Evolutionary conservation across 331 rosid genomes (phyloP), one percentile per base, ranked within the genome.

Genomic region (Stylosanthes scabra): DNA sequence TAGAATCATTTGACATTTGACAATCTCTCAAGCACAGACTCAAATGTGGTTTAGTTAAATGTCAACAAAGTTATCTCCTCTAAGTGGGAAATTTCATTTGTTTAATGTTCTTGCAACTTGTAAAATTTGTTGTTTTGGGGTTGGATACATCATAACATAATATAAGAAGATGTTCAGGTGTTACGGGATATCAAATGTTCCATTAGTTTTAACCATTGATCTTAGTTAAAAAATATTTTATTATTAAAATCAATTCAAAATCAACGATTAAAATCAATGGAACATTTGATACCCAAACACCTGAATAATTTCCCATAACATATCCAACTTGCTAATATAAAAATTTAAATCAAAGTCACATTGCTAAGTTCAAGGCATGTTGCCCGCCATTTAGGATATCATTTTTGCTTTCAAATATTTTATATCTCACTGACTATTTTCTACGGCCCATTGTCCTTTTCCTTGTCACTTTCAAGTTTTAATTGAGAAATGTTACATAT

Each of bases 1-100:
- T 34, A 45, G 70, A 66, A 80, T 63, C 1, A 80, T 80, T 59
- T 12, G 62, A 20, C 20, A 70, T 54, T 69, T 69, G 84, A 74
- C 63, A 63, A 69, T 55, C 34, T 46, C 56, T 64, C 20, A 27
- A 57, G 69, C 45, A 10, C 52, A 70, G 25, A 20, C 39, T 34
- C 39, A 34, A 47, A 31, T 3, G 64, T 25, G 9, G 71, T 67
- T 70, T 47, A 56, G 74, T 70, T 75, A 75, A 75, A 80, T 63
- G 77, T 75, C 84, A 74, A 74, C 52, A 69, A 4, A 11, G 4
- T 55, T 69, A 80, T 55, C 45, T 46, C 42, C 55, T 39, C 57
- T 5, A 46, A 41, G 68, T 80, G 37, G 72, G 50, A 68, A 67
- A 59, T 34, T 34, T 34, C 39, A 34, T 34, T 34, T 34, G 39